These are phyloP conservation scores for Kwoniella sp. DNA, from an alignment of 768 basidiomycete genomes.

Conservation along the genomic window DNA sequence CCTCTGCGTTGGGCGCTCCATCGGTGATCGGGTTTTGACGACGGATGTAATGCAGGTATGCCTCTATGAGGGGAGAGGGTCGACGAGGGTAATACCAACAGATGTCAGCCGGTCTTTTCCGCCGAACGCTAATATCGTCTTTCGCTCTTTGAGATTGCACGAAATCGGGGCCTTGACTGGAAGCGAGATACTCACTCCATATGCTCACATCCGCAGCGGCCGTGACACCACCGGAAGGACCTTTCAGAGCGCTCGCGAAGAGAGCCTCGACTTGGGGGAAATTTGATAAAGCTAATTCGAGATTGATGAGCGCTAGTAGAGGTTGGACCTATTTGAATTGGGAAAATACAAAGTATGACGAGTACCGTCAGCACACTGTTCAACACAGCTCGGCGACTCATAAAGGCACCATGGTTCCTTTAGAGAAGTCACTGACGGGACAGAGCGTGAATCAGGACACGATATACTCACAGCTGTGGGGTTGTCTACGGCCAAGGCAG, in stretches of 20 bases:
- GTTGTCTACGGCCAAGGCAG: slow-evolving; percentile 77
- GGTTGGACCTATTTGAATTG: slow-evolving; percentile 57
- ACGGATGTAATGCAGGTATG: slow-evolving; percentile 92
- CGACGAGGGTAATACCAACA: too few relatives aligned
- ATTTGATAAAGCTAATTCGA: slow-evolving; percentile 60
- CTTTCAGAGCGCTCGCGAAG: slow-evolving; percentile 80
- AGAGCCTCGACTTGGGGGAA: slow-evolving; percentile 79
- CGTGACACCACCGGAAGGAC: slow-evolving; percentile 55
- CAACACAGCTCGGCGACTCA: background rate
- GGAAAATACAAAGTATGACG: background rate
- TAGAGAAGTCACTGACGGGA: slow-evolving; percentile 23
- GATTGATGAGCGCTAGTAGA: slow-evolving; percentile 59
- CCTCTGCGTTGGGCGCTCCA: slow-evolving; percentile 54
- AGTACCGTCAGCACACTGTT: background rate
- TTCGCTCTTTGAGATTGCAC: too few relatives aligned
- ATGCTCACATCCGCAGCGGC: slow-evolving; percentile 84
- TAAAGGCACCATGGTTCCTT: too few relatives aligned
- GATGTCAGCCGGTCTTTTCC: too few relatives aligned
- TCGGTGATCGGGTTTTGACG: slow-evolving; percentile 62
- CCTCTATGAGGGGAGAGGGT: slow-evolving; percentile 58
- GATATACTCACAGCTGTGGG: slow-evolving; percentile 81
- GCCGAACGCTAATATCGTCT: too few relatives aligned
- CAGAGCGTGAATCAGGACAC: slow-evolving; percentile 13
- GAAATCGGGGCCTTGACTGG: background rate
- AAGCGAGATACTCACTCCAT: slow-evolving; percentile 62